Evolutionary conservation across 352 stramenopile species (phyloP).

Genomic region (Pythium diclinum): DNA sequence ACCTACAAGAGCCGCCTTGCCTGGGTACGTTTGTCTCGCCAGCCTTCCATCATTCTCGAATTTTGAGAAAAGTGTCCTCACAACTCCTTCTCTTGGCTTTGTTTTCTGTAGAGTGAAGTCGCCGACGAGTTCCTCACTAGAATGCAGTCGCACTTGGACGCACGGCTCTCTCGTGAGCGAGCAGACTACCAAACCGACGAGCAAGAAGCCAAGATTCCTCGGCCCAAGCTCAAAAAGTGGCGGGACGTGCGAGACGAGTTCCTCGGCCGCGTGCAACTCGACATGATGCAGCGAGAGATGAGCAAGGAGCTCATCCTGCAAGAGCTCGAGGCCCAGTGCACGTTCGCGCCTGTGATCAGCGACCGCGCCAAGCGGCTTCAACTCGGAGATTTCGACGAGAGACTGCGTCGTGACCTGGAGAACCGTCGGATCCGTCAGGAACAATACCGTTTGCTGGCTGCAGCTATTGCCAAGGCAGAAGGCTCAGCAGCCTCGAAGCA

Average conservation of each 20-base stretch:
- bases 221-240: slow-evolving; percentile 33
- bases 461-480: slow-evolving; percentile 20
- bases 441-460: slow-evolving; percentile 27
- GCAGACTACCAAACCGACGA: slow-evolving; percentile 19
- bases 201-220: neutral
- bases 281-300: slow-evolving; percentile 51
- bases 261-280: slow-evolving; percentile 57
- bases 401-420: slow-evolving; percentile 52
- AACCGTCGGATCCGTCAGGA: slow-evolving; percentile 36
- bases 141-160: slow-evolving; percentile 39
- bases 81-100: too few species aligned
- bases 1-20: slow-evolving; percentile 62
- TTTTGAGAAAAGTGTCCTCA: neutral
- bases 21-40: slow-evolving; percentile 39
- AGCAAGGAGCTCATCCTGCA: slow-evolving; percentile 46
- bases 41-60: neutral
- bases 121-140: slow-evolving; percentile 60
- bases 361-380: slow-evolving; percentile 34
- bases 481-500: slow-evolving; percentile 3
- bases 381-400: slow-evolving; percentile 57
- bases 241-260: slow-evolving; percentile 59
- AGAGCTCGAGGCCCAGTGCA: slow-evolving; percentile 51
- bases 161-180: slow-evolving; percentile 5
- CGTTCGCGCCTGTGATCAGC: slow-evolving; percentile 53
- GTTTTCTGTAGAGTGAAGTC: slow-evolving; percentile 43